These are phyloP conservation scores for Cryptosporidium ryanae DNA, from an alignment of 169 alveolate species.

Conservation along the genomic window DNA sequence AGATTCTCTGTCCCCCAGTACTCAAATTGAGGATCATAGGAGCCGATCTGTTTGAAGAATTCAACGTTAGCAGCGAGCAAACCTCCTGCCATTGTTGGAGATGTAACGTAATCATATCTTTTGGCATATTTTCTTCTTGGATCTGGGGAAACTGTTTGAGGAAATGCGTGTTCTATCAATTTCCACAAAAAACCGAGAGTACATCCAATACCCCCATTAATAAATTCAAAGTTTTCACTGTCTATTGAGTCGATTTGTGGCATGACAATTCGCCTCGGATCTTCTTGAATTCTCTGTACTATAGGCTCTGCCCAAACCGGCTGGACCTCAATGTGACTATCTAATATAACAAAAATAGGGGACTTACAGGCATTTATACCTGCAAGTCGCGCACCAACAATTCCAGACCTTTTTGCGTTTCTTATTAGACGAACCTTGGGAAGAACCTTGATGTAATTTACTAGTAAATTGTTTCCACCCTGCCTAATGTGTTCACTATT, in stretches of 20 bases:
- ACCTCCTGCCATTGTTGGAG: slow-evolving; percentile 84
- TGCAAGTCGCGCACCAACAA: slow-evolving; percentile 81
- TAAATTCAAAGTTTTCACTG: slow-evolving; percentile 77
- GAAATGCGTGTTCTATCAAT: slow-evolving; percentile 80
- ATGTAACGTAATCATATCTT: slow-evolving; percentile 75
- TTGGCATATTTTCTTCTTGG: slow-evolving; percentile 66
- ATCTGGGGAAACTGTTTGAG: slow-evolving; percentile 56
- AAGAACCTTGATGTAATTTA: slow-evolving; percentile 62
- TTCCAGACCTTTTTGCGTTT: slow-evolving; percentile 78
- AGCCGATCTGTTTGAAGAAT: slow-evolving; percentile 78
- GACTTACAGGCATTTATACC: slow-evolving; percentile 78
- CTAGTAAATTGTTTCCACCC: slow-evolving; percentile 62
- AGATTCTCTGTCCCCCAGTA: slow-evolving; percentile 83
- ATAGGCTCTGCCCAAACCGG: slow-evolving; percentile 83
- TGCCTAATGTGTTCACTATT: slow-evolving; percentile 48
- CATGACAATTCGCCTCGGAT: slow-evolving; percentile 79
- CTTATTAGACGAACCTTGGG: slow-evolving; percentile 78
- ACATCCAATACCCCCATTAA: slow-evolving; percentile 83
- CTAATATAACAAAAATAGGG: slow-evolving; percentile 78
- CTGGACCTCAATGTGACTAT: slow-evolving; percentile 81
- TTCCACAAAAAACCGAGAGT: slow-evolving; percentile 81
- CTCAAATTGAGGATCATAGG: slow-evolving; percentile 77
- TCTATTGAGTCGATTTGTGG: slow-evolving; percentile 83
- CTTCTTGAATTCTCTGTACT: slow-evolving; percentile 74
- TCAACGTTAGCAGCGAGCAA: slow-evolving; percentile 78